Base-by-base conservation (phyloP, 2,329 filamentous ascomycete species). In the Acephala macrosclerotiorum region DNA sequence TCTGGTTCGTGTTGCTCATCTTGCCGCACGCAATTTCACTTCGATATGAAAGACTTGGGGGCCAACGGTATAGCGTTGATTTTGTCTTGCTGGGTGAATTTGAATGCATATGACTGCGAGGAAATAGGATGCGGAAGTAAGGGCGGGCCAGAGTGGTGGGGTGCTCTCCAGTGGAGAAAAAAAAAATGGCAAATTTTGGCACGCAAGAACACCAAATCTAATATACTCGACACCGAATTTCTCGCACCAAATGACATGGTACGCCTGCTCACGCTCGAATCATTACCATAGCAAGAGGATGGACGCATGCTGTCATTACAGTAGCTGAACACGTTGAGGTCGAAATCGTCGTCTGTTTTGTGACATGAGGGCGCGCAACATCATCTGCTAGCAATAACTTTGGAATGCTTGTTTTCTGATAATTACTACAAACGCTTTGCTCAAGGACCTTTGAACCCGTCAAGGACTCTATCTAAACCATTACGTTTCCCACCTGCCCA, bases 361-460 rank as follows among this genome's bases (percentile, higher is more conserved):
- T 40, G 18, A 16, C 11, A 12, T 3, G 3, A 11, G 36, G 36
- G 12, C 36, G 18, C 36, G 36, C 12, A 40, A 12, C 18, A 11
- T 12, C n/a, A n/a, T n/a, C n/a, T n/a, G n/a, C n/a, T n/a, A n/a
- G n/a, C n/a, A n/a, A n/a, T n/a, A n/a, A n/a, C n/a, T n/a, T n/a
- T n/a, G n/a, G n/a, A n/a, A n/a, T n/a, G n/a, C n/a, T n/a, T n/a
- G n/a, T n/a, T n/a, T n/a, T n/a, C n/a, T n/a, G n/a, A n/a, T n/a
- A 33, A 16, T 9, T 29, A 29, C 49, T 4, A 12, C 38, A 42
- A 49, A 22, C 8, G n/a, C 5, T n/a, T 22, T 5, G 8, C 29
- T 53, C 49, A 53, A 6, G 64, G 64, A 4, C 64, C 64, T 38
- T 66, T 66, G 57, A 63, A 66, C 5, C 64, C 64, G 25, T 63